Evolutionary conservation across 164 flowering plant genomes (phyloP).

Genomic region (Akebia trifoliata): DNA sequence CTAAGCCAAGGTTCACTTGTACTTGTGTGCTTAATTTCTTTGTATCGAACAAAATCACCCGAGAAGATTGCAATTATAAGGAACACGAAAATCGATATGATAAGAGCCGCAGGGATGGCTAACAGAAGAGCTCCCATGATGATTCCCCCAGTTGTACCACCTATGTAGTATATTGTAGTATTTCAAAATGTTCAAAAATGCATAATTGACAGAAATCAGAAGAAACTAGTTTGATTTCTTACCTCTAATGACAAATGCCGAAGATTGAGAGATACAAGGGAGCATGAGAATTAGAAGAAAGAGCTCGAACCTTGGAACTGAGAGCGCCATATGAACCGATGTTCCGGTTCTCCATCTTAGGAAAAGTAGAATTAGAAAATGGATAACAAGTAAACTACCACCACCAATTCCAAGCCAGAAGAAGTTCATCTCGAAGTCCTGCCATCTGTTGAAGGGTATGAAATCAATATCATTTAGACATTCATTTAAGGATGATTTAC

Average conservation of each 20-base stretch:
- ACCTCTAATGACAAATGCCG: constrained; percentile 59
- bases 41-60: constrained; percentile 40
- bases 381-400: constrained; percentile 31
- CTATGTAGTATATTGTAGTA: constrained; percentile 17
- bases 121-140: constrained; percentile 40
- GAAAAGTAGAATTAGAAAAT: constrained; percentile 28
- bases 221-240: background rate
- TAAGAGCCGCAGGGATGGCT: constrained; percentile 46
- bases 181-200: background rate
- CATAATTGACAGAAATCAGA: background rate
- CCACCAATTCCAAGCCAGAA: constrained; percentile 56
- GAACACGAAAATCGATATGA: constrained; percentile 42
- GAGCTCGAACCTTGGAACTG: constrained; percentile 50
- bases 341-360: constrained; percentile 49
- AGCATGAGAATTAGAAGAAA: constrained; percentile 48
- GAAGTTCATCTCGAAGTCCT: constrained; percentile 53
- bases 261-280: constrained; percentile 54
- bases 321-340: constrained; percentile 35
- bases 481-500: background rate
- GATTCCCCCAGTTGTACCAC: constrained; percentile 48
- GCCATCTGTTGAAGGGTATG: constrained; percentile 42
- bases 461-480: background rate
- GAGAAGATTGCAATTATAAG: constrained; percentile 34
- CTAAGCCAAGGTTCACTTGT: constrained; percentile 24
- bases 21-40: constrained; percentile 28